These are phyloP conservation scores for Aphanomyces stellatus DNA, from an alignment of 352 stramenopile genomes.

Conservation along the genomic window DNA sequence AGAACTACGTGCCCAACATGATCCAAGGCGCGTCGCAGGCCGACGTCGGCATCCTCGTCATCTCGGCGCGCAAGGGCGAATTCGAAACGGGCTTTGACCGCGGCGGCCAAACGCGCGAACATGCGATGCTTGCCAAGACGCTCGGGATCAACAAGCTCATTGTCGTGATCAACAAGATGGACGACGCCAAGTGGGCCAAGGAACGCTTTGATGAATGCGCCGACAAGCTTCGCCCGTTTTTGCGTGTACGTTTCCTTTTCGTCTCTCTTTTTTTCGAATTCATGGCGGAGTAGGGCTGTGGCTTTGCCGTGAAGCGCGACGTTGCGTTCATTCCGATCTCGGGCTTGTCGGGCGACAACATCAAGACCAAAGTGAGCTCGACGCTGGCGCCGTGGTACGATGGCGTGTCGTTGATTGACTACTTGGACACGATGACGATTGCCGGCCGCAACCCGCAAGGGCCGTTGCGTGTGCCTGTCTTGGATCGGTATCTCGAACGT, in stretches of 20 bases:
- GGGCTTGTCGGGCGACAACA: conserved; percentile 92
- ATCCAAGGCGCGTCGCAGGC: conserved; percentile 94
- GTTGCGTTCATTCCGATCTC: conserved; percentile 98
- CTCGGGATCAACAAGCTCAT: conserved; percentile 97
- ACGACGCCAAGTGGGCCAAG: conserved; percentile 95
- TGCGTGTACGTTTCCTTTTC: conserved; percentile 42
- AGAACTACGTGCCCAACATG: conserved; percentile 99
- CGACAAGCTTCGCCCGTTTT: conserved; percentile 93
- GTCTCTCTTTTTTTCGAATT: not conserved
- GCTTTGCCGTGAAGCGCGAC: conserved; percentile 97
- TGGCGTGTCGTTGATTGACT: conserved; percentile 88
- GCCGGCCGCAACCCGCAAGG: conserved; percentile 81
- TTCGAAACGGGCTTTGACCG: conserved; percentile 99
- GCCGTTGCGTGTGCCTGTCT: conserved; percentile 91
- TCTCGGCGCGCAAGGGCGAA: conserved; percentile 94
- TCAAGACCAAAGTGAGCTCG: conserved; percentile 86
- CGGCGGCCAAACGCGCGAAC: conserved; percentile 97
- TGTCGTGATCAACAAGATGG: conserved; percentile 99
- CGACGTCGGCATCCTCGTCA: conserved; percentile 96
- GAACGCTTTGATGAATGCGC: conserved; percentile 88
- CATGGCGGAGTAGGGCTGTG: conserved; percentile 73
- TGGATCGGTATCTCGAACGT: conserved; percentile 96
- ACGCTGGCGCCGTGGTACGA: conserved; percentile 90
- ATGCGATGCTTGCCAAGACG: conserved; percentile 98
- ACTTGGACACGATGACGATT: conserved; percentile 92